Conservation (phyloP, 805 yeast species). For the Suhomyces sp. region DNA sequence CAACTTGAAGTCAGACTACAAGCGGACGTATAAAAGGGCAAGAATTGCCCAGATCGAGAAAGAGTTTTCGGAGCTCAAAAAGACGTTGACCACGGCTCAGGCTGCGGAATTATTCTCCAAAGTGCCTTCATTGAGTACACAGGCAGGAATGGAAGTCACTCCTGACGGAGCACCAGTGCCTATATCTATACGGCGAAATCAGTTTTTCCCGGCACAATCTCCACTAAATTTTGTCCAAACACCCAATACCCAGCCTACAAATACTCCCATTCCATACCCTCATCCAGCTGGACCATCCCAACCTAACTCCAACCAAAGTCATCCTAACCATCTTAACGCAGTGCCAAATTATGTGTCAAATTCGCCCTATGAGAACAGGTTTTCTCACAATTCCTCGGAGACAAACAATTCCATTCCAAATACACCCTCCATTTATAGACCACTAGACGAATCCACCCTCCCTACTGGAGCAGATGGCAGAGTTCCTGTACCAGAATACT, state of each 20-base stretch:
- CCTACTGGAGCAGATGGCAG: not conserved
- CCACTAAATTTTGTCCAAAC: constrained; percentile 3
- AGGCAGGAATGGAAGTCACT: too few relatives aligned
- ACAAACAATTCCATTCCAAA: constrained; percentile 27
- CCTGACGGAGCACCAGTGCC: too few relatives aligned
- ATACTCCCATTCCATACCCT: too few relatives aligned
- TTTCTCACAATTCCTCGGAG: constrained; percentile 18
- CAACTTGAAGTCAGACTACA: constrained; percentile 74
- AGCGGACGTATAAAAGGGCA: constrained; percentile 87
- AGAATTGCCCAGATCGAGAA: constrained; percentile 79
- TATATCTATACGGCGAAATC: not conserved
- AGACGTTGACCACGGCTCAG: constrained; percentile 42
- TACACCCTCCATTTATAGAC: constrained; percentile 25
- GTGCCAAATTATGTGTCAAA: too few relatives aligned
- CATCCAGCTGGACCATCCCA: too few relatives aligned
- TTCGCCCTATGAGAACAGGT: constrained; percentile 6
- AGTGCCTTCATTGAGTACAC: constrained; percentile 28
- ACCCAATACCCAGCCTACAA: too few relatives aligned
- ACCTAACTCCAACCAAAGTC: too few relatives aligned
- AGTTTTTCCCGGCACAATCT: constrained; percentile 1
- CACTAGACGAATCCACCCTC: constrained; percentile 6
- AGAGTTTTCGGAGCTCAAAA: constrained; percentile 69
- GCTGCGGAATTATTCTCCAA: constrained; percentile 30
- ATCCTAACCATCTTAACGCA: too few relatives aligned
- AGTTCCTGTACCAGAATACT: constrained; percentile 28